Evolutionary conservation across 2,329 filamentous ascomycete species (phyloP).

Genomic region (Aureobasidium sp.): DNA sequence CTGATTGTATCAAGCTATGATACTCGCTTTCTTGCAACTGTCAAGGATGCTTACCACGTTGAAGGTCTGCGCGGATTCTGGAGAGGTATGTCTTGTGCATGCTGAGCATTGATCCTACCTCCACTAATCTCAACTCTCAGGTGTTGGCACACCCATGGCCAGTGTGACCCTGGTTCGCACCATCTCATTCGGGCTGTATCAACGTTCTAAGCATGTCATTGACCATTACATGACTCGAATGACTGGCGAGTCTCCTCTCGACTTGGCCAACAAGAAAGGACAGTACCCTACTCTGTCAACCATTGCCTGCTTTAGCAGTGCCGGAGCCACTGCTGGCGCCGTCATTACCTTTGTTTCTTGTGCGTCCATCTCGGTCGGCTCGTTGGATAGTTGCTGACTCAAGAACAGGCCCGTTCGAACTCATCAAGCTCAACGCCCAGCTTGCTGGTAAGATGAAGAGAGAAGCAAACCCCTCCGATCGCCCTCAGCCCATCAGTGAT

Average conservation of each 20-base stretch:
- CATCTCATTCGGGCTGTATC: constrained; percentile 74
- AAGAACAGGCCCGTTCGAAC: constrained; percentile 66
- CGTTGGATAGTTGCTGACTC: background rate
- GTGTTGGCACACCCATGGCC: constrained; percentile 71
- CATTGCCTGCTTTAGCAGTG: constrained; percentile 66
- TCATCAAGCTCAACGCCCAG: constrained; percentile 84
- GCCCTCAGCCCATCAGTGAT: constrained; percentile 12
- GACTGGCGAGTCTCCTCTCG: constrained; percentile 64
- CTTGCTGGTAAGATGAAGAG: constrained; percentile 69
- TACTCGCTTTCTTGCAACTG: constrained; percentile 50
- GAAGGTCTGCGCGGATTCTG: constrained; percentile 46
- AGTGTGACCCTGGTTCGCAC: constrained; percentile 72
- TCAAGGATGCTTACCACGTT: constrained; percentile 63
- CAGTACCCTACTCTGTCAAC: constrained; percentile 68
- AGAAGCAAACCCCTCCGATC: constrained; percentile 20
- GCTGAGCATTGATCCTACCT: background rate
- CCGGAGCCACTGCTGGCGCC: constrained; percentile 72
- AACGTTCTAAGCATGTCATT: constrained; percentile 65
- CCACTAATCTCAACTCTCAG: constrained; percentile 34
- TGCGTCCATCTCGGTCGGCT: constrained; percentile 20
- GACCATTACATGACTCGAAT: constrained; percentile 60
- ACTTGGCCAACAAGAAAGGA: constrained; percentile 62
- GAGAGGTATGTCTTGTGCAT: constrained; percentile 40
- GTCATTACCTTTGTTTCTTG: constrained; percentile 75
- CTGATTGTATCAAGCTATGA: constrained; percentile 49